Evolutionary conservation across 208 protist genomes (phyloP).

Genomic region (Trypanosoma avium): DNA sequence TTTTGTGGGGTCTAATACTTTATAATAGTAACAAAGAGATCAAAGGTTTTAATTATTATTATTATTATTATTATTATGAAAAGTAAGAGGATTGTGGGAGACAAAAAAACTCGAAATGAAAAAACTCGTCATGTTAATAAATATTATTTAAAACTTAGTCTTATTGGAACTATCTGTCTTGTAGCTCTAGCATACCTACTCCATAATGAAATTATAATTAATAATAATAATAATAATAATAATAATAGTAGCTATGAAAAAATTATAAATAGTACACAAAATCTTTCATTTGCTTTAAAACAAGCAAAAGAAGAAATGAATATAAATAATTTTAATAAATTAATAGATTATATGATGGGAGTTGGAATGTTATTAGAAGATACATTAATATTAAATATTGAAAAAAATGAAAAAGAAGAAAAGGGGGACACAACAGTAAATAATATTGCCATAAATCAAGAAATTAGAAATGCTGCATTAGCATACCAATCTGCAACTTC

Average conservation of each 20-base stretch:
- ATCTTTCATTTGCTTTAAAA: neutral
- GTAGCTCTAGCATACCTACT: neutral
- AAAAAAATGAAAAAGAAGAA: no score
- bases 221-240: neutral
- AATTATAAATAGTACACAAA: neutral
- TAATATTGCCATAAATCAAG: neutral
- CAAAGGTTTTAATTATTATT: no score
- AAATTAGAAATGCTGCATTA: neutral
- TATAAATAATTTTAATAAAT: neutral
- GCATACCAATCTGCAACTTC: constrained; percentile 7
- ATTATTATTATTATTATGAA: no score
- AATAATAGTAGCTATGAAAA: neutral
- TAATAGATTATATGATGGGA: constrained; percentile 1
- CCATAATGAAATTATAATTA: neutral
- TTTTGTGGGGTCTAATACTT: no score
- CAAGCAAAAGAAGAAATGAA: neutral
- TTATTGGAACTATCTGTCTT: neutral
- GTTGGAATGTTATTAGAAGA: constrained; percentile 12
- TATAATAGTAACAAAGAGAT: no score
- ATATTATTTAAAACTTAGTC: neutral
- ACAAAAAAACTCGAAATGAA: no score
- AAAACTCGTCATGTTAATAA: neutral
- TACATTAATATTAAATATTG: neutral
- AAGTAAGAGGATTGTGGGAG: no score
- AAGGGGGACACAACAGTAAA: no score